Evolutionary conservation across 1,139 yeast genomes (phyloP), one percentile per base, ranked within the genome.

Genomic region (Eremothecium cymbalariae): DNA sequence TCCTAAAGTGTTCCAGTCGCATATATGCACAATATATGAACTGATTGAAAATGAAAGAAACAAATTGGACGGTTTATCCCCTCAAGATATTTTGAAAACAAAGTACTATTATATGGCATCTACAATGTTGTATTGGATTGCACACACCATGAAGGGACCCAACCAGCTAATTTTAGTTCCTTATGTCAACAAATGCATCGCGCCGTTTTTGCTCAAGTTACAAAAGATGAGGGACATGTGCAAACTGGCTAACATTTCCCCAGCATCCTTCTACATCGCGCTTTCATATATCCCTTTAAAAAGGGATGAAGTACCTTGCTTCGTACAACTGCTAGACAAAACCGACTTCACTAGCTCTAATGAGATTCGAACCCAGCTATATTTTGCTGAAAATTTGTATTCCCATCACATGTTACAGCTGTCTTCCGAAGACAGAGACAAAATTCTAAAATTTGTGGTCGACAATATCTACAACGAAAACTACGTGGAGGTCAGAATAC

Each of bases 141-240:
- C 39, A 35, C 45, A 51, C 18, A 46, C 55, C 47, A 41, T 44
- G 18, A 47, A 48, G 28, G 53, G 59, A 2, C 50, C 57, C 0
- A 50, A 51, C 27, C 51, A 51, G 16, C 38, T 47, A 2, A 34
- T 55, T 4, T 57, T 75, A 34, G 67, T 68, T 34, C 68, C 67
- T 3, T 60, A 59, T 31, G 37, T 67, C 25, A 48, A 55, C 12
- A 57, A 63, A 2, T 62, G 71, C 37, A 67, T 88, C 30, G 62
- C 85, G 2, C 95, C 95, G 11, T 79, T 84, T 43, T 62, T 85
- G 42, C 64, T 85, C 47, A 67, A 70, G 19, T 63, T 86, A 38
- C 73, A 78, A 37, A 70, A 70, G 34, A 69, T 83, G 64, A 78
- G 86, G 44, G 97, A 90, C 45, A 86, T 85, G 15, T 79, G 88